These are phyloP conservation scores for Ceratocystis colombiana DNA, from an alignment of 2,329 filamentous ascomycete species.

Conservation along the genomic window DNA sequence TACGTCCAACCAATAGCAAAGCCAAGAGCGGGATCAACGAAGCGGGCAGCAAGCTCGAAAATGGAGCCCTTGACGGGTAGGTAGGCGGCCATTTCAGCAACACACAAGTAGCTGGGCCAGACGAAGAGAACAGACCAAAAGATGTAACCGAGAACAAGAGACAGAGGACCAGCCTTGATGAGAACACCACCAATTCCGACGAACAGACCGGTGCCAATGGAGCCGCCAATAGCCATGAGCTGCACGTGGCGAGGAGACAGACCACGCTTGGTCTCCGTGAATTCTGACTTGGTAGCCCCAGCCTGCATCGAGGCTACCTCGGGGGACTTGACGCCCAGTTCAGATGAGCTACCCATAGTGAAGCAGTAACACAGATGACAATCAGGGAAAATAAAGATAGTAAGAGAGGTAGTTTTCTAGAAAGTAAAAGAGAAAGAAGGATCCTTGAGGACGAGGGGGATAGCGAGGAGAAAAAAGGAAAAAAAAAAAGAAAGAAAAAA, in stretches of 20 bases:
- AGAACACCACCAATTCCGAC: constrained; percentile 39
- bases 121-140: constrained; percentile 39
- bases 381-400: neutral
- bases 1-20: constrained; percentile 47
- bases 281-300: constrained; percentile 10
- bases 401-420: too few relatives aligned
- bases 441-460: neutral
- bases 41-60: constrained; percentile 45
- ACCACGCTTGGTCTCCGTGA: constrained; percentile 25
- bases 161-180: constrained; percentile 37
- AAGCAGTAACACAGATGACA: too few relatives aligned
- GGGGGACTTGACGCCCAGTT: constrained; percentile 21
- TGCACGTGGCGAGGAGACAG: constrained; percentile 36
- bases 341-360: constrained; percentile 23
- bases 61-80: constrained; percentile 46
- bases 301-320: constrained; percentile 22
- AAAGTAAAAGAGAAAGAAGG: neutral
- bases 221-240: constrained; percentile 42
- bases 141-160: constrained; percentile 38
- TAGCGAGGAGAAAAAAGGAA: neutral
- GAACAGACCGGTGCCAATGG: constrained; percentile 40
- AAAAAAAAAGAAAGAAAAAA: neutral
- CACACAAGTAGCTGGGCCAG: constrained; percentile 37
- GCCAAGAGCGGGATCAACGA: constrained; percentile 47
- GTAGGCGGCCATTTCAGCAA: constrained; percentile 50